phyloP scores from a whole-genome alignment of 306 rosid genomes.

The Lablab purpureus region DNA sequence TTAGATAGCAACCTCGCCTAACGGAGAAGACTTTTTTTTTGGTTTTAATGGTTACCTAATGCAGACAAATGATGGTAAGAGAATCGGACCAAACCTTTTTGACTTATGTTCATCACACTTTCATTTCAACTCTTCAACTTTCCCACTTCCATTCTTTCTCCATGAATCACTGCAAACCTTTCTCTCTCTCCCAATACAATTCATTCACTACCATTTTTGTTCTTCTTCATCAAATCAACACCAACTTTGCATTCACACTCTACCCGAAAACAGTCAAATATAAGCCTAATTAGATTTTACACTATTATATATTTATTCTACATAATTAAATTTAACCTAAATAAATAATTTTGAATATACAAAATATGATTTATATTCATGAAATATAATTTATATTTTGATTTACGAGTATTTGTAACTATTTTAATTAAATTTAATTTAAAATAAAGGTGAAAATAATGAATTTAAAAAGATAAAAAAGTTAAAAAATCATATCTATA shows the following conservation, averaged over 20 bases:
- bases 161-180: background rate
- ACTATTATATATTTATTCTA: no score
- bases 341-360: no score
- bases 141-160: background rate
- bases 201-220: no score
- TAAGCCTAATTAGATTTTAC: background rate
- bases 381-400: no score
- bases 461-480: no score
- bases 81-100: slow-evolving; percentile 44
- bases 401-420: no score
- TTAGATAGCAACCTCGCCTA: slow-evolving; percentile 28
- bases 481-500: no score
- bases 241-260: background rate
- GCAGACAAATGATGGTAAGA: background rate
- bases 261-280: background rate
- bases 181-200: background rate
- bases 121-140: background rate
- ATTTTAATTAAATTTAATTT: no score
- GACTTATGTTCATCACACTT: background rate
- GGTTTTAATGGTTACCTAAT: background rate
- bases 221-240: background rate
- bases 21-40: background rate
- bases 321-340: no score
- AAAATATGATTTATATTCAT: no score
- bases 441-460: no score